phyloP scores from a whole-genome alignment of 768 basidiomycete species.

The Thelephora ganbajun region DNA sequence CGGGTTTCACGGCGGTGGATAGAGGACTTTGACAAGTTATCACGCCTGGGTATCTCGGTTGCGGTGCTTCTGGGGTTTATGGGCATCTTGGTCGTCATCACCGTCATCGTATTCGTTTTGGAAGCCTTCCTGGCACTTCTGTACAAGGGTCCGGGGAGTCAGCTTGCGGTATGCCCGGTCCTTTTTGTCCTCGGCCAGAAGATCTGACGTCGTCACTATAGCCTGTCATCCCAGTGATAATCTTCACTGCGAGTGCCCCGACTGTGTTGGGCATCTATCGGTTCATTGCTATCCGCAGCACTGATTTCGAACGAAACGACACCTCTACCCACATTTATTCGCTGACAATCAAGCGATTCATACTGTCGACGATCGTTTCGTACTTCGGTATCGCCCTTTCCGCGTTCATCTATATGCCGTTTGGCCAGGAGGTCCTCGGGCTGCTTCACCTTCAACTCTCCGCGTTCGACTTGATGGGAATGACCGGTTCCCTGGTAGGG shows the following conservation, averaged over 20 bases:
- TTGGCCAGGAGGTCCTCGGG: conserved; percentile 74
- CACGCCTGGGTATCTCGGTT: conserved; percentile 46
- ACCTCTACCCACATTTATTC: conserved; percentile 67
- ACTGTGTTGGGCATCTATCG: conserved; percentile 66
- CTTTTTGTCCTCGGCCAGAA: neutral
- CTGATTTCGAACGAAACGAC: conserved; percentile 85
- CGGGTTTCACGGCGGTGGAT: conserved; percentile 42
- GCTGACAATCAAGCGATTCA: conserved; percentile 83
- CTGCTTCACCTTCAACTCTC: conserved; percentile 17
- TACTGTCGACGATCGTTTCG: conserved; percentile 76
- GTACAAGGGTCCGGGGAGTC: conserved; percentile 78
- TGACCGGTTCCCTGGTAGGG: neutral
- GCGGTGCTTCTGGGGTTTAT: conserved; percentile 69
- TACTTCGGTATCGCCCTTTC: conserved; percentile 85
- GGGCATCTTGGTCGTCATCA: conserved; percentile 45
- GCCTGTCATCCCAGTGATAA: conserved; percentile 71
- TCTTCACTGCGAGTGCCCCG: conserved; percentile 75
- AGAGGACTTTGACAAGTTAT: conserved; percentile 30
- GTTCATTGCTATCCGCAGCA: conserved; percentile 50
- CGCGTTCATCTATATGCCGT: conserved; percentile 91
- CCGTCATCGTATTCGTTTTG: conserved; percentile 74
- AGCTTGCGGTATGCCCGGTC: conserved; percentile 50
- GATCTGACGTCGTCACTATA: conserved; percentile 15
- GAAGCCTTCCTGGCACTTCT: conserved; percentile 84
- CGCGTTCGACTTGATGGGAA: neutral